Conservation (phyloP, 2,329 filamentous ascomycete species). For the Botrytis byssoidea region DNA sequence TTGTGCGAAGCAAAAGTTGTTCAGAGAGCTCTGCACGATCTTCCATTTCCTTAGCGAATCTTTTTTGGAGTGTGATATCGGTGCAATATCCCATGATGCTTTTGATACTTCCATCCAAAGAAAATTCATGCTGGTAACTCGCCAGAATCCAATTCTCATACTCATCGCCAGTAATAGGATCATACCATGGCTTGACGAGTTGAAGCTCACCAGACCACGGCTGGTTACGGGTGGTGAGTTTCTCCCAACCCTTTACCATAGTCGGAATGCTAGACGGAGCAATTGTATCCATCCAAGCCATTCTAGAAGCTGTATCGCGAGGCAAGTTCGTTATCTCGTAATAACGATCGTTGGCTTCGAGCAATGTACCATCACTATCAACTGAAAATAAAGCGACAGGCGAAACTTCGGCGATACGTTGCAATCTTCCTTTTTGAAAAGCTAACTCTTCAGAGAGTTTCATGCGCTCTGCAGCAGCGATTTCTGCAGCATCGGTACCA, state of each 20-base stretch:
- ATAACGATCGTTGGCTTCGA: conserved; percentile 79
- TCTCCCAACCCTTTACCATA: conserved; percentile 60
- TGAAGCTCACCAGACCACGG: conserved; percentile 69
- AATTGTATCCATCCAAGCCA: conserved; percentile 69
- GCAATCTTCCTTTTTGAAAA: conserved; percentile 31
- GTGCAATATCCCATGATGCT: conserved; percentile 77
- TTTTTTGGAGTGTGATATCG: conserved; percentile 81
- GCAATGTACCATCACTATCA: conserved; percentile 66
- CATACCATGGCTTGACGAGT: conserved; percentile 59
- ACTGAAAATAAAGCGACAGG: conserved; percentile 83
- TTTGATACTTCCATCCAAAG: conserved; percentile 61
- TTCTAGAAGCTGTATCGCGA: conserved; percentile 54
- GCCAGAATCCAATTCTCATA: conserved; percentile 74
- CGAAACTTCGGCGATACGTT: conserved; percentile 76
- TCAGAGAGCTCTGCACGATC: conserved; percentile 69
- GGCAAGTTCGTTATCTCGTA: conserved; percentile 68
- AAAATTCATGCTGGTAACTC: conserved; percentile 70
- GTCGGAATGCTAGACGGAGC: conserved; percentile 59
- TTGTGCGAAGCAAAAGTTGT: conserved; percentile 63
- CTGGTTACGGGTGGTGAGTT: conserved; percentile 58
- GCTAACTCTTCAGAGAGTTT: conserved; percentile 34
- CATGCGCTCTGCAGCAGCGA: conserved; percentile 63
- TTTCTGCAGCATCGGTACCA: conserved; percentile 67
- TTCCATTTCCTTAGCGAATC: conserved; percentile 77
- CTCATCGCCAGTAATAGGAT: conserved; percentile 56